Percentiles rank a stretch among this genome's conserved stretches.
These are phyloP conservation scores for Solanum dulcamara DNA, from an alignment of 257 asterid genomes.

Conservation along the genomic window DNA sequence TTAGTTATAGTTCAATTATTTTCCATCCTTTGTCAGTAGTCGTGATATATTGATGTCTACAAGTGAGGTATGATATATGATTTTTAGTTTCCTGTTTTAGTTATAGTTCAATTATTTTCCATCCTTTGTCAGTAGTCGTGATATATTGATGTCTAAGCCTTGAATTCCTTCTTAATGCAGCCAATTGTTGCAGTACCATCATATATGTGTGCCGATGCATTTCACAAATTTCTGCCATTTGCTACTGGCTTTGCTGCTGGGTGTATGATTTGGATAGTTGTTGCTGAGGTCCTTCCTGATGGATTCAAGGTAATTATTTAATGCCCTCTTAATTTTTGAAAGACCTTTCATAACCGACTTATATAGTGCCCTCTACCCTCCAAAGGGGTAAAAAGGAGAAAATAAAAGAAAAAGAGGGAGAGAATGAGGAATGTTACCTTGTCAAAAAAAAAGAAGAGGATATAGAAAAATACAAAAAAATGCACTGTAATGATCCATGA, in stretches of 20 bases:
- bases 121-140: background rate
- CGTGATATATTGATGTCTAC: conserved; percentile 5
- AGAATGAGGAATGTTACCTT: background rate
- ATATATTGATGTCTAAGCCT: conserved; percentile 7
- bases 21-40: background rate
- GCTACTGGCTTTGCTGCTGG: conserved; percentile 99
- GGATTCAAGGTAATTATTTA: conserved; percentile 67
- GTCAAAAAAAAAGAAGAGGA: background rate
- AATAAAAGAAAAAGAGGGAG: background rate
- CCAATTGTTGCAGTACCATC: conserved; percentile 99
- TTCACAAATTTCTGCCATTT: conserved; percentile 89
- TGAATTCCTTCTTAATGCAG: conserved; percentile 39
- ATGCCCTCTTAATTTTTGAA: background rate
- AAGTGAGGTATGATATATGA: background rate
- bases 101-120: background rate
- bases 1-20: background rate
- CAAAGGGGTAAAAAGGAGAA: background rate
- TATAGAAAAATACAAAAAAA: background rate
- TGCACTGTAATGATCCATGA: background rate
- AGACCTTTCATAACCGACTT: background rate
- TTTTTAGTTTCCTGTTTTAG: background rate
- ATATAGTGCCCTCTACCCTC: background rate
- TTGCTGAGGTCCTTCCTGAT: conserved; percentile 96
- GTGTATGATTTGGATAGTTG: conserved; percentile 99
- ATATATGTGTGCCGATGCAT: conserved; percentile 88